These are phyloP conservation scores for Actinomucor elegans DNA, from an alignment of 371 early-diverging fungal species.

Conservation along the genomic window DNA sequence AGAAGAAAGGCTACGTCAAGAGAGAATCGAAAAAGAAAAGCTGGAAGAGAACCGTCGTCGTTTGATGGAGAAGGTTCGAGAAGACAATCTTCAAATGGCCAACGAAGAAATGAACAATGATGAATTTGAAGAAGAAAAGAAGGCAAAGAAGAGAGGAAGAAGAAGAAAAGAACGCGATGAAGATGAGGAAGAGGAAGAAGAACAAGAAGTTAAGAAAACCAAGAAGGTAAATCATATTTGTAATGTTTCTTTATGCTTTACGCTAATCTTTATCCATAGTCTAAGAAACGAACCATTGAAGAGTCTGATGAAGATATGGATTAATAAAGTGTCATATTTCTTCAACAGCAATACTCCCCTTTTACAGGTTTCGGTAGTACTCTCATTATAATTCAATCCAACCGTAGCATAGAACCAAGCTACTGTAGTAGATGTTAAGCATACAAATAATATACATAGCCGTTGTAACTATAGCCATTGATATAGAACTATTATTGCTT, in stretches of 20 bases:
- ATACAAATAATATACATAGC: too few species aligned
- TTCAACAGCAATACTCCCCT: too few species aligned
- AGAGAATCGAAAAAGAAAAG: conserved; percentile 17
- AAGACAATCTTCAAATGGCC: conserved; percentile 31
- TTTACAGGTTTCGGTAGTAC: too few species aligned
- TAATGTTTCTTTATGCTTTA: background rate
- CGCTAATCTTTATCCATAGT: conserved; percentile 8
- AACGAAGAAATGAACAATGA: conserved; percentile 21
- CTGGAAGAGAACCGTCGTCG: conserved; percentile 31
- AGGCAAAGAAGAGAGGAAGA: conserved; percentile 22
- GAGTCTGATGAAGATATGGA: conserved; percentile 26
- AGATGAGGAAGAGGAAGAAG: conserved; percentile 21
- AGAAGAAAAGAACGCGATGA: conserved; percentile 12
- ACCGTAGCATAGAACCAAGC: too few species aligned
- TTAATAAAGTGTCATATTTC: too few species aligned
- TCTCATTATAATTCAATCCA: too few species aligned
- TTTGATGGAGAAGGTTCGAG: conserved; percentile 28
- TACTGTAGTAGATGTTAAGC: too few species aligned
- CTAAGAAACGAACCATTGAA: conserved; percentile 23
- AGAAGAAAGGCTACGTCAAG: conserved; percentile 23
- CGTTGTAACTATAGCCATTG: too few species aligned
- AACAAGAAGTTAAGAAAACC: conserved; percentile 15
- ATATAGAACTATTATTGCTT: too few species aligned
- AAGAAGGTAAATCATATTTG: conserved; percentile 15
- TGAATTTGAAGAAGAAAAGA: conserved; percentile 29